phyloP scores from a whole-genome alignment of 1,284 basidiomycete genomes.

The Vanrija sp. region DNA sequence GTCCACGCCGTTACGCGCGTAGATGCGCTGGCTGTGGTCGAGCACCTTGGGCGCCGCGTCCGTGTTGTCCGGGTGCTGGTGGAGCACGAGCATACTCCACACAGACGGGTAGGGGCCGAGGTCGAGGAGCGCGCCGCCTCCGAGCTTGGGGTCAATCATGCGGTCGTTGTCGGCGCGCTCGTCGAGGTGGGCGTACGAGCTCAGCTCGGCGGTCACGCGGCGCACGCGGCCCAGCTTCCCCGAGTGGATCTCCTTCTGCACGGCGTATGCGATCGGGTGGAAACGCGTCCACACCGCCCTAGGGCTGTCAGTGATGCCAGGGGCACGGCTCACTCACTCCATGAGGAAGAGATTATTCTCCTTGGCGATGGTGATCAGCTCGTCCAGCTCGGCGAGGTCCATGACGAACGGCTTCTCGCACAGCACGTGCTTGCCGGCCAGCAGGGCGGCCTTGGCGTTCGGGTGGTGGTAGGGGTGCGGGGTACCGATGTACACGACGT shows the following conservation, averaged over 20 bases:
- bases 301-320: no score
- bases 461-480: conserved; percentile 77
- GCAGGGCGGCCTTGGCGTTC: conserved; percentile 66
- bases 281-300: conserved; percentile 34
- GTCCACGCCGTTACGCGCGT: conserved; percentile 75
- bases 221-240: conserved; percentile 10
- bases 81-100: conserved; percentile 73
- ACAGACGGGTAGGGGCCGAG: conserved; percentile 76
- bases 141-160: conserved; percentile 68
- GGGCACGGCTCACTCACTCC: conserved; percentile 50
- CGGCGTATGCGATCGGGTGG: conserved; percentile 24
- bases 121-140: conserved; percentile 84
- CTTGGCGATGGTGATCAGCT: conserved; percentile 64
- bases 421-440: conserved; percentile 73
- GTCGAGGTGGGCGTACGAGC: conserved; percentile 43
- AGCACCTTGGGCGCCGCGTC: conserved; percentile 62
- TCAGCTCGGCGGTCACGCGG: neutral
- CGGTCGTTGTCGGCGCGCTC: conserved; percentile 57
- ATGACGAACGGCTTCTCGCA: conserved; percentile 63
- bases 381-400: conserved; percentile 49
- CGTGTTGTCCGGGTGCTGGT: conserved; percentile 61
- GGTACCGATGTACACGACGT: conserved; percentile 73
- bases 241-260: conserved; percentile 19
- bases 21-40: conserved; percentile 47
- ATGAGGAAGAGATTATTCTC: conserved; percentile 72